Evolutionary conservation across 805 yeast genomes (phyloP), one percentile per base, ranked within the genome.

Genomic region (Barnettozyma sucrosica): DNA sequence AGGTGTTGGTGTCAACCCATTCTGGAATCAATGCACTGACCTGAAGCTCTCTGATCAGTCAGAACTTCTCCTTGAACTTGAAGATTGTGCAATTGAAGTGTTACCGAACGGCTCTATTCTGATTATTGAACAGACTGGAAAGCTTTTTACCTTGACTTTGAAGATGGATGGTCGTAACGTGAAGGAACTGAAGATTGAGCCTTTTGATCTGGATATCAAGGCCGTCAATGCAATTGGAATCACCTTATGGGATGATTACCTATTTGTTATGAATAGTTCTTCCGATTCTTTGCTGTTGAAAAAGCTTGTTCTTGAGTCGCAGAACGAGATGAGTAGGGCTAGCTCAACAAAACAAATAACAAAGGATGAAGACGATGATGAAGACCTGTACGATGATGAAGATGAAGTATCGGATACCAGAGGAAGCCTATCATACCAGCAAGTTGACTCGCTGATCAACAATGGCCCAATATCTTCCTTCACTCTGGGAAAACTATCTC

Each of bases 401-500:
- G 61, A 64, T 32, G 67, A 64, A 38, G 60, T 60, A 38, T 36
- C 40, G 1, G 24, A 19, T 6, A 11, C 61, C 4, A 34, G 16
- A 11, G 59, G 56, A 43, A 54, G 63, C 1, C 64, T 67, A 52
- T 60, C 66, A 52, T 77, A 83, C 48, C 64, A 68, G 16, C 57
- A 69, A 18, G 67, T 74, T 28, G 93, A 88, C 53, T 65, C 67
- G 1, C 59, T 89, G 10, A 57, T 74, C 3, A 85, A 82, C 56
- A 71, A 76, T 54, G 96, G 96, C 0, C 96, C 96, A 0, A 69
- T 85, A 11, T 71, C 85, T 3, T 78, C 81, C 36, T 74, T 89
- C 52, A 74, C 89, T 0, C 55, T 82, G 30, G 96, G 90, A 0
- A 71, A 72, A 43, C 70, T 76, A 24, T 74, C 85, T 0, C 71